Evolutionary conservation across 2,329 filamentous ascomycete species (phyloP).

Genomic region (Xylariales sp.): DNA sequence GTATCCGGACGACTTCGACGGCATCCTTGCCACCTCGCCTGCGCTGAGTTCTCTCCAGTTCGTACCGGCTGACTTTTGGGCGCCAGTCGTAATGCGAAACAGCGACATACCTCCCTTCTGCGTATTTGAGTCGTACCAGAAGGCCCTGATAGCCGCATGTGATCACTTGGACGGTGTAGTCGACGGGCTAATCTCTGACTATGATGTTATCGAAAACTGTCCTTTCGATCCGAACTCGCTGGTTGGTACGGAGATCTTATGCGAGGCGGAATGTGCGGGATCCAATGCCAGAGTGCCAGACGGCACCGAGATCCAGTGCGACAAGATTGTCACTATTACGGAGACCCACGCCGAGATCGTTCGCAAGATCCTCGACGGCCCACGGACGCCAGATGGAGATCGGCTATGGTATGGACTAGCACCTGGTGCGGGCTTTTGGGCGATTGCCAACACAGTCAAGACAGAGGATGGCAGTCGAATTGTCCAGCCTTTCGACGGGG

Average conservation of each 20-base stretch:
- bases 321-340: background rate
- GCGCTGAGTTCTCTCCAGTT: conserved; percentile 25
- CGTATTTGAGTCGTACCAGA: background rate
- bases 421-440: background rate
- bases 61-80: background rate
- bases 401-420: background rate
- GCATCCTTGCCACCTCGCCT: conserved; percentile 42
- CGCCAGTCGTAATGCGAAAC: background rate
- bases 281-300: no score
- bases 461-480: no score
- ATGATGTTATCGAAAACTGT: background rate
- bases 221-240: background rate
- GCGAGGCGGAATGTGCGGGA: no score
- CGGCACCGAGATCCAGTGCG: no score
- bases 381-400: background rate
- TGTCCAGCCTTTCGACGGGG: no score
- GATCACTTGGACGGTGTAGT: background rate
- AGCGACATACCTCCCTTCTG: background rate
- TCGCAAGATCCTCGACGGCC: background rate
- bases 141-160: background rate
- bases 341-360: background rate
- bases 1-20: conserved; percentile 50
- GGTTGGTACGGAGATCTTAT: background rate
- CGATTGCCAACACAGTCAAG: no score
- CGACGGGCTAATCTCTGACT: background rate